Evolutionary conservation across 225 moss, liverwort and hornwort species (phyloP).

Genomic region (Lunularia cruciata): DNA sequence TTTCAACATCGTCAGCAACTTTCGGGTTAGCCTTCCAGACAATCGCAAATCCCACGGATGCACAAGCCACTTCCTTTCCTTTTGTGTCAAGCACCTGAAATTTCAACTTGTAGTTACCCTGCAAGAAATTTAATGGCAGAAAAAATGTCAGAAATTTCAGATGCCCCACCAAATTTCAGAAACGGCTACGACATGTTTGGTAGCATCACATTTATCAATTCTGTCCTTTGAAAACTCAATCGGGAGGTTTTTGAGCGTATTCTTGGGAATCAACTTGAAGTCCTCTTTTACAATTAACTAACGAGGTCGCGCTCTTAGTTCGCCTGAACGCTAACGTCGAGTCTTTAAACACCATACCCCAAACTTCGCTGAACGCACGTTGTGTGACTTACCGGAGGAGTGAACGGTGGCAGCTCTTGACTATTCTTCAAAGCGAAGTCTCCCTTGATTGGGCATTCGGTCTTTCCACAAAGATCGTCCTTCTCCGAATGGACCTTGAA

Average conservation of each 20-base stretch:
- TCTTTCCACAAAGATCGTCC: slow-evolving; percentile 47
- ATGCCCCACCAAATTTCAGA: background rate
- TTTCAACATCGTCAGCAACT: background rate
- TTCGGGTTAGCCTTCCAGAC: slow-evolving; percentile 30
- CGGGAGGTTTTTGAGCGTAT: too few relatives aligned
- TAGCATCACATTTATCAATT: too few relatives aligned
- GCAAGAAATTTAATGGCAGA: background rate
- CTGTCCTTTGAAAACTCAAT: background rate
- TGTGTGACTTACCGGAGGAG: slow-evolving; percentile 45
- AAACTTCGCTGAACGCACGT: background rate
- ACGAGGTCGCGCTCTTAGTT: background rate
- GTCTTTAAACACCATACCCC: too few relatives aligned
- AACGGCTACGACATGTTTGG: too few relatives aligned
- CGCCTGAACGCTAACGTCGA: background rate
- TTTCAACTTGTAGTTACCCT: slow-evolving; percentile 46
- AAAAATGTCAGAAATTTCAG: background rate
- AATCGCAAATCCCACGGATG: slow-evolving; percentile 37
- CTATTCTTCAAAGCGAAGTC: slow-evolving; percentile 39
- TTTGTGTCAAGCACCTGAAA: slow-evolving; percentile 35
- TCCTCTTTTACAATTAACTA: background rate
- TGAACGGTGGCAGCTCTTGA: slow-evolving; percentile 40
- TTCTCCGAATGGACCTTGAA: slow-evolving; percentile 47
- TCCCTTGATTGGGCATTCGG: slow-evolving; percentile 43
- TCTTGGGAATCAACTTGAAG: background rate
- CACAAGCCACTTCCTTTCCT: slow-evolving; percentile 39